A percentile compares a stretch with the other conserved stretches of the same genome.
phyloP scores from a whole-genome alignment of 1,139 yeast species.

The Pichia sp. region DNA sequence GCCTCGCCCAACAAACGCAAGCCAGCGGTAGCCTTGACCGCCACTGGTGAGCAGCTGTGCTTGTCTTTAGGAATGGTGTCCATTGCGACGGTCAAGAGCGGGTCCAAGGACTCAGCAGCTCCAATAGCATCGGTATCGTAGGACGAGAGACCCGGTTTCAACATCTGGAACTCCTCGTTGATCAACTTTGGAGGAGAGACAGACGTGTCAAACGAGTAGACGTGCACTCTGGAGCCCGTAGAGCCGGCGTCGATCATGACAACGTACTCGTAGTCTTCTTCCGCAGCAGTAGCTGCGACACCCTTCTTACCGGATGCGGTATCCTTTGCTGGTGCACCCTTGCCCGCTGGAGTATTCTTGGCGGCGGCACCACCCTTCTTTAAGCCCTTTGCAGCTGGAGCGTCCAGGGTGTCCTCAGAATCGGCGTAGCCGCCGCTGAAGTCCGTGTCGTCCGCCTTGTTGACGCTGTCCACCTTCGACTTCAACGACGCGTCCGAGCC shows the following conservation, averaged over 20 bases:
- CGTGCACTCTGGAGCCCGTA: conserved; percentile 92
- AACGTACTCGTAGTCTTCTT: conserved; percentile 46
- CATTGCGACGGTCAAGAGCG: conserved; percentile 69
- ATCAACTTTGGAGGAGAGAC: conserved; percentile 73
- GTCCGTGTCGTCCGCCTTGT: conserved; percentile 7
- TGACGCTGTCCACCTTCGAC: conserved; percentile 15
- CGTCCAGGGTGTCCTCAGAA: background rate
- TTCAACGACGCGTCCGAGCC: conserved; percentile 22
- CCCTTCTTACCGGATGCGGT: background rate
- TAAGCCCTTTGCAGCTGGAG: background rate
- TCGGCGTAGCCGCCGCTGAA: conserved; percentile 8
- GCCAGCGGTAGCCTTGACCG: conserved; percentile 98
- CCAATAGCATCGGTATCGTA: conserved; percentile 74
- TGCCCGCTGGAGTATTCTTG: too few relatives aligned
- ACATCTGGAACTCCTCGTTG: conserved; percentile 79
- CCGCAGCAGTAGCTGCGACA: conserved; percentile 10
- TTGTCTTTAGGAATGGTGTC: conserved; percentile 66
- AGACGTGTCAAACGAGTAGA: conserved; percentile 86
- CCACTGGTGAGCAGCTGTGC: conserved; percentile 82
- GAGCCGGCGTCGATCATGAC: conserved; percentile 97
- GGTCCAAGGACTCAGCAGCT: conserved; percentile 86
- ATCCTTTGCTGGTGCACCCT: background rate
- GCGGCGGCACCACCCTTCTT: background rate
- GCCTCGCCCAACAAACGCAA: conserved; percentile 78
- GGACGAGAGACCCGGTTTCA: conserved; percentile 87